A percentile compares a stretch with the other conserved stretches of the same genome.
phyloP scores from a whole-genome alignment of 306 rosid species.

The Glycine tomentella region DNA sequence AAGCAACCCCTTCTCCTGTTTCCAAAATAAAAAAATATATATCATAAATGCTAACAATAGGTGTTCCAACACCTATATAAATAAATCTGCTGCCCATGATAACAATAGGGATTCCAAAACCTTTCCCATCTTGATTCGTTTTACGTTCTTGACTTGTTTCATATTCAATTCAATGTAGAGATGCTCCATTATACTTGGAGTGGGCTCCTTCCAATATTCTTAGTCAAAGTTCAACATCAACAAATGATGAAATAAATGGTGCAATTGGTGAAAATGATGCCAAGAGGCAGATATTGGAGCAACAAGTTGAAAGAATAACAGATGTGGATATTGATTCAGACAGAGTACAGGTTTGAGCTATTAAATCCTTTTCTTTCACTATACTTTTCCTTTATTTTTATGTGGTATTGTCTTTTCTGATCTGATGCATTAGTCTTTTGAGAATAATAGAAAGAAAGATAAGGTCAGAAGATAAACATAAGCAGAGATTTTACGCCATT shows the following conservation, averaged over 20 bases:
- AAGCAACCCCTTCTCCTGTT: no score
- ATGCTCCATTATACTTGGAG: constrained; percentile 90
- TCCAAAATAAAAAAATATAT: background rate
- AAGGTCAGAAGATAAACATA: constrained; percentile 17
- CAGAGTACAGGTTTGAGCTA: constrained; percentile 82
- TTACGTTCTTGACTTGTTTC: constrained; percentile 42
- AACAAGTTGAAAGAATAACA: constrained; percentile 62
- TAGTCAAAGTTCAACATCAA: constrained; percentile 54
- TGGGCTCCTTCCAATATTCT: constrained; percentile 93
- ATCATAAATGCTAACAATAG: background rate
- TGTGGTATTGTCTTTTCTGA: background rate
- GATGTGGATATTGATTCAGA: constrained; percentile 83
- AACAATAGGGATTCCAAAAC: constrained; percentile 15
- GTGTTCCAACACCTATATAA: constrained; percentile 4
- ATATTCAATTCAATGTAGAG: constrained; percentile 59
- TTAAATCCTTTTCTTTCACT: constrained; percentile 6
- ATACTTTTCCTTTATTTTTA: constrained; percentile 16
- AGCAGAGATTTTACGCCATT: background rate
- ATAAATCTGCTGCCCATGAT: constrained; percentile 6
- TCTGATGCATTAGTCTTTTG: constrained; percentile 33
- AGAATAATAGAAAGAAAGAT: constrained; percentile 7
- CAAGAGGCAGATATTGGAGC: constrained; percentile 69
- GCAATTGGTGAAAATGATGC: constrained; percentile 70
- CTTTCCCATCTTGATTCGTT: constrained; percentile 21
- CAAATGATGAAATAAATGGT: constrained; percentile 51